Evolutionary conservation across 768 basidiomycete genomes (phyloP), one percentile per base, ranked within the genome.

Genomic region (Ramaria sp.): DNA sequence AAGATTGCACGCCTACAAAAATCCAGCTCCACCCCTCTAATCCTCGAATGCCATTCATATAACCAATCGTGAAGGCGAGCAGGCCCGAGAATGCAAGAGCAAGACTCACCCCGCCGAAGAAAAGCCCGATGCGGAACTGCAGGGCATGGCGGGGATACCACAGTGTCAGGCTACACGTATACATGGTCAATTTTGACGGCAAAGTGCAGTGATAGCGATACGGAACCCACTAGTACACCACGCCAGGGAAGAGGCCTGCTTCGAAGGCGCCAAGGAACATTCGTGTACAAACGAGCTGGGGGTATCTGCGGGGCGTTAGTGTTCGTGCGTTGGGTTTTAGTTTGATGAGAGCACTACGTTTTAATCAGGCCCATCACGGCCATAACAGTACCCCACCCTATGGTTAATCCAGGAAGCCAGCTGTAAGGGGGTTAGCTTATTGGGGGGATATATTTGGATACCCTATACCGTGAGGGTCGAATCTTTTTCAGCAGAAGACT

Each of bases 21-120:
- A 84, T 83, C 83, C 83, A 84, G 0, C 78, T 78, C 83, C 83
- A 85, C 11, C 80, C 82, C n/a, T 73, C 62, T 17, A 78, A 63
- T 1, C 78, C 75, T 2, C 63, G 68, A 0, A 66, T 67, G 0
- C 78, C 78, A 27, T 67, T 64, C 79, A 84, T 78, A 52, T 78
- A 76, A 39, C 74, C 71, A 30, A 83, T 78, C 0, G 65, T 80
- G 64, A 72, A 82, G 0, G 82, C 82, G 13, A 84, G 61, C 6
- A 83, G 65, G 0, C 82, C 82, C 1, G 81, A 79, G 63, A 84
- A 82, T 3, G 82, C 82, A 63, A 82, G 83, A 2, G 81, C 81
- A 41, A 82, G 63, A 4, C 82, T 79, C 7, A 83, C 83, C 15
- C 83, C 80, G 12, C 81, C 80, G 62, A 82, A 83, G 72, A 87